A percentile compares a stretch with the other conserved stretches of the same genome.
phyloP scores from a whole-genome alignment of 2,329 filamentous ascomycete species.

The Penicillium hesseltinei region DNA sequence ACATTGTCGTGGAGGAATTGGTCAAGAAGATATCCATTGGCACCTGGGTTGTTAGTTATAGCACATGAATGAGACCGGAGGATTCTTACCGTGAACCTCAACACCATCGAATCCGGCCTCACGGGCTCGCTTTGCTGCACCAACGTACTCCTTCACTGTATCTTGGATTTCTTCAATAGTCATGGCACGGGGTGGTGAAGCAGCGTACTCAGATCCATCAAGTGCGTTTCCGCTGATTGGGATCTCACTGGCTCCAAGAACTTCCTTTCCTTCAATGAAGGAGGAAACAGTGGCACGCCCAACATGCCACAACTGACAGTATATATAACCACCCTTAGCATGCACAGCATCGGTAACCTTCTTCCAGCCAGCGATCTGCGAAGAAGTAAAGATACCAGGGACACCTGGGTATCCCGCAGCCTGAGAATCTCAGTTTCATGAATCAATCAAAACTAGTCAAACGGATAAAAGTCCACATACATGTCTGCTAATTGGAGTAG shows the following conservation, averaged over 20 bases:
- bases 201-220: conserved; percentile 34
- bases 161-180: conserved; percentile 41
- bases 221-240: conserved; percentile 41
- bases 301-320: conserved; percentile 39
- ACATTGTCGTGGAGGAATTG: conserved; percentile 62
- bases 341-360: conserved; percentile 35
- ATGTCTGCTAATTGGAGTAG: conserved; percentile 31
- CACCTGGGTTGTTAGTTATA: conserved; percentile 40
- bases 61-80: background rate
- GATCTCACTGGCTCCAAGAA: conserved; percentile 30
- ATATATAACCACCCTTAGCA: conserved; percentile 31
- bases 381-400: conserved; percentile 30
- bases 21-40: conserved; percentile 66
- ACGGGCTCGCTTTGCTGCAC: conserved; percentile 44
- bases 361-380: conserved; percentile 35
- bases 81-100: conserved; percentile 43
- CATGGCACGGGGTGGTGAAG: conserved; percentile 33
- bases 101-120: conserved; percentile 53
- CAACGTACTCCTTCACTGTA: conserved; percentile 39
- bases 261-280: conserved; percentile 34
- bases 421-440: conserved; percentile 10
- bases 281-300: conserved; percentile 40
- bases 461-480: conserved; percentile 3
- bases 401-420: conserved; percentile 31
- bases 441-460: too few species aligned